A percentile compares a stretch with the other conserved stretches of the same genome.
Evolutionary conservation across 106 monocot genomes (phyloP).

Genomic region (Dactylorhiza incarnata): DNA sequence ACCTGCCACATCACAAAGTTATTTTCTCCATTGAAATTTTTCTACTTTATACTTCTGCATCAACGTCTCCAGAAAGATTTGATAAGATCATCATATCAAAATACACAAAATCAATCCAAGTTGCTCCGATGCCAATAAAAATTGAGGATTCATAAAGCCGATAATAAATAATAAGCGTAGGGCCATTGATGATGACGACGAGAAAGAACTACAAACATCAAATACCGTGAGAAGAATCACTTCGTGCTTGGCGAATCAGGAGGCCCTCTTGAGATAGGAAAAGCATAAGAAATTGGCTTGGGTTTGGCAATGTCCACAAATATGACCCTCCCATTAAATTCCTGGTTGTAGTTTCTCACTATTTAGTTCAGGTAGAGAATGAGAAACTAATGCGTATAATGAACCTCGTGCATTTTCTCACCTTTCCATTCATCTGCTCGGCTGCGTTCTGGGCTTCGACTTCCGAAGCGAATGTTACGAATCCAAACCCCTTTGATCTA

Average conservation of each 20-base stretch:
- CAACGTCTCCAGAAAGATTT: too few species aligned
- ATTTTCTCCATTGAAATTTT: too few species aligned
- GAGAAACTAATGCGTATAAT: neutral
- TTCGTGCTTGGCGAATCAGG: constrained; percentile 11
- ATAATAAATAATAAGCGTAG: too few species aligned
- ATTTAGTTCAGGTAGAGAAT: neutral
- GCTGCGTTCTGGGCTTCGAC: constrained; percentile 47
- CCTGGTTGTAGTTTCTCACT: constrained; percentile 8
- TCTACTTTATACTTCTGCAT: too few species aligned
- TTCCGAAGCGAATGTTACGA: constrained; percentile 53
- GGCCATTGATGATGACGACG: too few species aligned
- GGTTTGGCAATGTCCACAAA: constrained; percentile 47
- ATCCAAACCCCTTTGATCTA: constrained; percentile 62
- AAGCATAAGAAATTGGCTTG: constrained; percentile 2
- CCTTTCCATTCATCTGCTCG: constrained; percentile 59
- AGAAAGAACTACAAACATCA: too few species aligned
- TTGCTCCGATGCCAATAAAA: too few species aligned
- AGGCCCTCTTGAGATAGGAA: constrained; percentile 39
- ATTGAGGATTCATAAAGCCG: too few species aligned
- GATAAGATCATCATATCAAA: too few species aligned
- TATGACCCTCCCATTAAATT: constrained; percentile 34
- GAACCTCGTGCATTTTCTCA: neutral
- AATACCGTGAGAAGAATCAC: neutral
- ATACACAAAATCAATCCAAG: too few species aligned
- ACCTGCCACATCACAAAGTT: too few species aligned